Conservation (phyloP, 495 filamentous ascomycete genomes). For the Paragyromitra xinjiangensis region DNA sequence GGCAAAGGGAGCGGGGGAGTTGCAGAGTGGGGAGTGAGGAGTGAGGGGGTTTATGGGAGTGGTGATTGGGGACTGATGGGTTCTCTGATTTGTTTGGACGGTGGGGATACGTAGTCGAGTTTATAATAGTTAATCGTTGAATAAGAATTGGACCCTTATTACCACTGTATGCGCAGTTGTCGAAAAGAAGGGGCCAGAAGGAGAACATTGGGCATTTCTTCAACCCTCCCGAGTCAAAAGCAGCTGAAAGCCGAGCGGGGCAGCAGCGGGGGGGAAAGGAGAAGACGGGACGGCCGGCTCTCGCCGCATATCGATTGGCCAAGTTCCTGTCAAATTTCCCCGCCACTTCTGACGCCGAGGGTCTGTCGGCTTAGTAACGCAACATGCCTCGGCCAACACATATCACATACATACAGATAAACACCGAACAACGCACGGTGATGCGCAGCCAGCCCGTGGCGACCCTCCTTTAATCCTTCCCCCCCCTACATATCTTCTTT, state of each 20-base stretch:
- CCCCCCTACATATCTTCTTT: slow-evolving; percentile 24
- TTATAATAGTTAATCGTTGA: slow-evolving; percentile 26
- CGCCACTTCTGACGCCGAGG: slow-evolving; percentile 27
- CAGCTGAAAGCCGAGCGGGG: slow-evolving; percentile 31
- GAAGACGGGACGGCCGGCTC: slow-evolving; percentile 15
- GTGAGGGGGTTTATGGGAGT: neutral
- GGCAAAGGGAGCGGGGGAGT: neutral
- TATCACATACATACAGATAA: slow-evolving; percentile 49
- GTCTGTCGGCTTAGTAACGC: slow-evolving; percentile 49
- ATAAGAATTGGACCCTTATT: slow-evolving; percentile 34
- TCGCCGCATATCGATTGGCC: neutral
- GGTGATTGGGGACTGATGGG: slow-evolving; percentile 14
- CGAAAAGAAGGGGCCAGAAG: slow-evolving; percentile 7
- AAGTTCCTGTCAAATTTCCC: slow-evolving; percentile 2
- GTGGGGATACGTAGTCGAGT: neutral
- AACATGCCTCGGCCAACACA: slow-evolving; percentile 41
- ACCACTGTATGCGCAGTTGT: neutral
- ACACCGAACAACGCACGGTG: slow-evolving; percentile 53
- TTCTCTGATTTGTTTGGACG: slow-evolving; percentile 27
- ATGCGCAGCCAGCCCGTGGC: slow-evolving; percentile 27
- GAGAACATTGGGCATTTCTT: neutral
- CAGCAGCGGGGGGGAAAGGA: slow-evolving; percentile 16
- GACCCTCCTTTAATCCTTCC: slow-evolving; percentile 21
- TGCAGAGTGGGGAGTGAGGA: neutral
- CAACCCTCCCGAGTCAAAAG: neutral